Evolutionary conservation across 495 filamentous ascomycete species (phyloP).

Genomic region (Patellaria atrata): DNA sequence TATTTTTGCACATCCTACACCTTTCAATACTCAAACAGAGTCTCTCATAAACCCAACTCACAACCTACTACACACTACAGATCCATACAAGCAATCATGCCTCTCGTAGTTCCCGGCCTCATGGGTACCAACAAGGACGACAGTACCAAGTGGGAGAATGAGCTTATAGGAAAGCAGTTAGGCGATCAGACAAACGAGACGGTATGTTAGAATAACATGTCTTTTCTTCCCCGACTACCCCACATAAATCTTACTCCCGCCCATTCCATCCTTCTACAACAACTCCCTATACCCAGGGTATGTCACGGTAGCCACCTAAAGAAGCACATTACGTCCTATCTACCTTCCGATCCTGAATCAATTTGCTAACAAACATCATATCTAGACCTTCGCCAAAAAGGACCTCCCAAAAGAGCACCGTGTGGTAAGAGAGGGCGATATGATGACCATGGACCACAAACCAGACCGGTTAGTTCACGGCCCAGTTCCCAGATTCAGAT

Average conservation of each 20-base stretch:
- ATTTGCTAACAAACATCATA: too few species aligned
- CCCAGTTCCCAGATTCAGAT: constrained; percentile 2
- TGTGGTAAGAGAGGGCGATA: constrained; percentile 47
- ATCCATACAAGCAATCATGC: constrained; percentile 55
- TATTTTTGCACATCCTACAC: too few species aligned
- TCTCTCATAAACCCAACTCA: too few species aligned
- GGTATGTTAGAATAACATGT: too few species aligned
- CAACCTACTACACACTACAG: too few species aligned
- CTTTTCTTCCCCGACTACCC: too few species aligned
- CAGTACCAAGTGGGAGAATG: constrained; percentile 49
- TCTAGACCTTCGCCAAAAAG: constrained; percentile 57
- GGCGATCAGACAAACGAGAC: constrained; percentile 34
- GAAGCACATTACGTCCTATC: neutral
- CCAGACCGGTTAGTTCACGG: constrained; percentile 37
- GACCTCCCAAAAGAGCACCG: constrained; percentile 57
- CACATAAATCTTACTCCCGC: neutral
- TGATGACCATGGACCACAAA: constrained; percentile 48
- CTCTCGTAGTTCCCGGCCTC: constrained; percentile 68
- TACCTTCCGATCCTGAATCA: neutral
- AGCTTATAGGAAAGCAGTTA: constrained; percentile 64
- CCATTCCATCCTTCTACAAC: neutral
- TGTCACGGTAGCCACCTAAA: neutral
- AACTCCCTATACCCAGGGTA: neutral
- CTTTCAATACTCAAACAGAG: too few species aligned
- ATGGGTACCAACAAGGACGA: constrained; percentile 34